These are phyloP conservation scores for Leishmania martiniquensis DNA, from an alignment of 208 protist species.

Conservation along the genomic window DNA sequence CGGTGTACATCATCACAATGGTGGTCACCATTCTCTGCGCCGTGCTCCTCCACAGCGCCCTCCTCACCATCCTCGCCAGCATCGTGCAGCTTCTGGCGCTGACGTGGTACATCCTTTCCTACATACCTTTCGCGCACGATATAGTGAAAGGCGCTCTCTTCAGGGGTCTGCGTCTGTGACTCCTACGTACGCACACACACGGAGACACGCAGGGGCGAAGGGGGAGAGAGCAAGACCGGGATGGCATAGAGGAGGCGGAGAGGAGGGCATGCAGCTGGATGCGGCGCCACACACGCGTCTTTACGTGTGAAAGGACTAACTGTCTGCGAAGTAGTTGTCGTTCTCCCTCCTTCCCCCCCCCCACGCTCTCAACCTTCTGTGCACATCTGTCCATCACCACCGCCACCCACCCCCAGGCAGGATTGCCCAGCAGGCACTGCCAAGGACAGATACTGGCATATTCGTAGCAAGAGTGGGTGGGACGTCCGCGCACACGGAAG, in stretches of 20 bases:
- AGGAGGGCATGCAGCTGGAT: neutral
- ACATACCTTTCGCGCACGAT: conserved; percentile 83
- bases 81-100: conserved; percentile 75
- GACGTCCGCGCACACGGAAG: no score
- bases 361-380: neutral
- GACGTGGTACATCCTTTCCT: conserved; percentile 89
- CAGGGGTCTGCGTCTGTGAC: no score
- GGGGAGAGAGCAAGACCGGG: neutral
- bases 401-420: no score
- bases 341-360: neutral
- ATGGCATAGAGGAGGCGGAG: neutral
- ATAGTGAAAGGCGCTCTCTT: conserved; percentile 46
- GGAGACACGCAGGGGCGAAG: neutral
- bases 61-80: conserved; percentile 63
- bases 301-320: neutral
- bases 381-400: neutral
- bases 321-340: neutral
- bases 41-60: conserved; percentile 53
- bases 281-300: neutral
- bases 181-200: no score
- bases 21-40: conserved; percentile 73
- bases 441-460: no score
- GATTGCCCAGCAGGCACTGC: no score
- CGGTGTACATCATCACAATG: conserved; percentile 74
- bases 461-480: no score